phyloP scores from a whole-genome alignment of 805 yeast species.

The Candida coleopterorum region DNA sequence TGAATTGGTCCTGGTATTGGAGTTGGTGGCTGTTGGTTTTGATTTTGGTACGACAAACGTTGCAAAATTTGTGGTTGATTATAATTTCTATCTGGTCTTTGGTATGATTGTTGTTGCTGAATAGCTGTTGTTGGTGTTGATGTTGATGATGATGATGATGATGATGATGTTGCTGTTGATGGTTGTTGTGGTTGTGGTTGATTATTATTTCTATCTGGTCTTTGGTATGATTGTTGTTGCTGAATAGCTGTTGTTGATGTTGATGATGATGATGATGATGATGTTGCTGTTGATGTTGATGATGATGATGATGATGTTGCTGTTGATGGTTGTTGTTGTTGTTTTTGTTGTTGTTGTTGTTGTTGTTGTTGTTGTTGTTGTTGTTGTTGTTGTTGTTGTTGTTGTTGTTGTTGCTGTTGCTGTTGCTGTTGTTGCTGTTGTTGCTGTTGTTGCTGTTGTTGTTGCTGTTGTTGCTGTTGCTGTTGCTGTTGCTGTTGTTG shows the following conservation, averaged over 20 bases:
- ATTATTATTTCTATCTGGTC: background rate
- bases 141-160: too few relatives aligned
- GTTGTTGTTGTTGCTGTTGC: background rate
- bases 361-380: background rate
- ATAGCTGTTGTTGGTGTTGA: slow-evolving; percentile 2
- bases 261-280: too few relatives aligned
- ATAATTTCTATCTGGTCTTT: background rate
- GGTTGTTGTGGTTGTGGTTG: background rate
- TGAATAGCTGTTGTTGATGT: slow-evolving; percentile 2
- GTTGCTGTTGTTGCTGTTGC: slow-evolving; percentile 6
- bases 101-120: background rate
- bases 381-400: slow-evolving; percentile 1
- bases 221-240: background rate
- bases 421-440: slow-evolving; percentile 1
- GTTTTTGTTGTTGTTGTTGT: background rate
- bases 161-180: background rate
- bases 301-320: background rate
- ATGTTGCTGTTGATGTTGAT: background rate
- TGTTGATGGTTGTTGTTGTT: background rate
- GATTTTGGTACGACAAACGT: slow-evolving; percentile 1
- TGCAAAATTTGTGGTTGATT: background rate
- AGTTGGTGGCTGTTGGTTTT: background rate
- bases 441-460: slow-evolving; percentile 6
- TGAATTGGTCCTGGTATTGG: background rate
- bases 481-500: slow-evolving; percentile 2